These are phyloP conservation scores for Akebia trifoliata DNA, from an alignment of 164 flowering plant genomes.

Conservation along the genomic window DNA sequence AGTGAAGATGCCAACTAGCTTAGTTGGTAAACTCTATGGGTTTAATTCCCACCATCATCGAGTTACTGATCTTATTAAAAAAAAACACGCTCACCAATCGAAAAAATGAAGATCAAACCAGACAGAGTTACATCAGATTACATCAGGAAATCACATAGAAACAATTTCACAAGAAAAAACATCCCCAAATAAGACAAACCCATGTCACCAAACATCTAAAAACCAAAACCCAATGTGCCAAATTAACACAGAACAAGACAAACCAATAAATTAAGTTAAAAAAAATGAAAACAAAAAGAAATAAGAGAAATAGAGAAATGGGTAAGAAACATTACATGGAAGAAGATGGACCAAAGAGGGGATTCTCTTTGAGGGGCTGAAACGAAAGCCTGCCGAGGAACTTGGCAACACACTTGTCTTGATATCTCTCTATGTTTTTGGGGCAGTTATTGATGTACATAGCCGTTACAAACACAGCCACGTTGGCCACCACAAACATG, in stretches of 20 bases:
- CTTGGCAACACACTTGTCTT: constrained; percentile 50
- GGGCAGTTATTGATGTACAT: constrained; percentile 84
- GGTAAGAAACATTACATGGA: constrained; percentile 40
- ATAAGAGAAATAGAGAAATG: not conserved
- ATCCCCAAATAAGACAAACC: too few relatives aligned
- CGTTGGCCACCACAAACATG: constrained; percentile 55
- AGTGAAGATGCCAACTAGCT: too few relatives aligned
- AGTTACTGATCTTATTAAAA: too few relatives aligned
- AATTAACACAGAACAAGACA: not conserved
- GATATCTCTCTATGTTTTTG: constrained; percentile 15
- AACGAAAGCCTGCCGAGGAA: constrained; percentile 74
- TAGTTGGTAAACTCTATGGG: too few relatives aligned
- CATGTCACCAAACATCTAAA: too few relatives aligned
- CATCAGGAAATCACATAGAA: too few relatives aligned
- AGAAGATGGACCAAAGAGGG: constrained; percentile 83
- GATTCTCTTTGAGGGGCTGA: constrained; percentile 66
- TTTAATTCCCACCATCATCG: too few relatives aligned
- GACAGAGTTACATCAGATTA: too few relatives aligned
- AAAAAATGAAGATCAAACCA: too few relatives aligned
- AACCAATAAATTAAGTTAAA: not conserved
- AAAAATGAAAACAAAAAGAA: not conserved
- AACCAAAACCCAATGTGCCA: not conserved
- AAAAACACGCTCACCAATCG: too few relatives aligned
- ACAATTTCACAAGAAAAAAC: too few relatives aligned
- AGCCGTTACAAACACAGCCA: constrained; percentile 50